Percentiles rank a stretch among this genome's conserved stretches.
These are phyloP conservation scores for Aegilops tauschii DNA, from an alignment of 176 grass and related monocot genomes.

Conservation along the genomic window DNA sequence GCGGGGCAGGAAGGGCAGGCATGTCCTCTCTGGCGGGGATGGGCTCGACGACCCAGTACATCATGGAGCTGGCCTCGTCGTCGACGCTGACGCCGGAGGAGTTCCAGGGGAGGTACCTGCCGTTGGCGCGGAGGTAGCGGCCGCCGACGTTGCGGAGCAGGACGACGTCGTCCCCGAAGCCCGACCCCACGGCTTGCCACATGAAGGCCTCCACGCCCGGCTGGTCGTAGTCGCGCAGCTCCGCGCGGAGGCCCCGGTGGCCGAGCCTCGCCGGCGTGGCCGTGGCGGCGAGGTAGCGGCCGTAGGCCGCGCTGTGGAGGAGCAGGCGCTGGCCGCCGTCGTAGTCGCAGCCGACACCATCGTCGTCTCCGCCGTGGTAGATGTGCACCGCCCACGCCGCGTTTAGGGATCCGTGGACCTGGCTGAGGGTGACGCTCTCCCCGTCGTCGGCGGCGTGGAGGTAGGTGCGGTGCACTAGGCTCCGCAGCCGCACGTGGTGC, in stretches of 20 bases:
- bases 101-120: not conserved
- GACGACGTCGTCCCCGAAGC: not conserved
- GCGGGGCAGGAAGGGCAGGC: no score
- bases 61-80: not conserved
- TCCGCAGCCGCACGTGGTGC: constrained; percentile 16
- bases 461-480: not conserved
- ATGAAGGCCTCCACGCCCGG: not conserved
- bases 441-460: constrained; percentile 18
- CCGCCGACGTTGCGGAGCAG: not conserved
- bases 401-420: not conserved
- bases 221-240: not conserved
- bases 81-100: not conserved
- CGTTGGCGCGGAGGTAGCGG: constrained; percentile 16
- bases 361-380: not conserved
- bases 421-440: not conserved
- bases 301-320: constrained; percentile 20
- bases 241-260: not conserved
- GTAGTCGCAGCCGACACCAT: not conserved
- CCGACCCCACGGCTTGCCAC: not conserved
- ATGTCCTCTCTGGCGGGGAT: no score
- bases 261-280: not conserved
- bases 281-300: not conserved
- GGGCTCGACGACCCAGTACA: not conserved
- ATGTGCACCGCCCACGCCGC: constrained; percentile 13
- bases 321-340: not conserved